A percentile compares a stretch with the other conserved stretches of the same genome.
Evolutionary conservation across 2,329 filamentous ascomycete genomes (phyloP).

Genomic region (Ophiostoma quercus): DNA sequence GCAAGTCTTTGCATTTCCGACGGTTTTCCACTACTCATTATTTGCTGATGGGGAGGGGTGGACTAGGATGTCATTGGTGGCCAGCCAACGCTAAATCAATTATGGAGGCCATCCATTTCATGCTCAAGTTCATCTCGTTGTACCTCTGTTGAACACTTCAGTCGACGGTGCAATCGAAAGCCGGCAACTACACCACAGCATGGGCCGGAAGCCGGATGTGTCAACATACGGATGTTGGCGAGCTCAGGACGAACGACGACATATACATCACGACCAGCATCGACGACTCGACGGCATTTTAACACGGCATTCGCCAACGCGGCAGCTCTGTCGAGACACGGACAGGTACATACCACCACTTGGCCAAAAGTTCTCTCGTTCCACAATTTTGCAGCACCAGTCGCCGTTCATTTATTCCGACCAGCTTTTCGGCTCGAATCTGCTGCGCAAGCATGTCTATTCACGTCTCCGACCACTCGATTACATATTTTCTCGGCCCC

Average conservation of each 20-base stretch:
- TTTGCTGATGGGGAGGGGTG: background rate
- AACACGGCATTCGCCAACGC: background rate
- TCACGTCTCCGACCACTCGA: background rate
- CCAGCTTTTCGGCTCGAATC: background rate
- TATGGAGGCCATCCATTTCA: background rate
- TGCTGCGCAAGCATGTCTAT: background rate
- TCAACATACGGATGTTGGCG: background rate
- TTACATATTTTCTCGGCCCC: background rate
- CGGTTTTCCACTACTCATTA: background rate
- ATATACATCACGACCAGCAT: background rate
- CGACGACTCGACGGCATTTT: background rate
- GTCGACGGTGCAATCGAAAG: background rate
- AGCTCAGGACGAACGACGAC: background rate
- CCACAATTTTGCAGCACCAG: background rate
- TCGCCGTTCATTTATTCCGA: background rate
- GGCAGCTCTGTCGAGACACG: background rate
- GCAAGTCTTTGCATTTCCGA: background rate
- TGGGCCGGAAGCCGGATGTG: background rate
- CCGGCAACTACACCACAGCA: background rate
- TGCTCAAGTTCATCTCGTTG: background rate
- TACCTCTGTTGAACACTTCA: background rate
- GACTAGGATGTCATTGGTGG: background rate
- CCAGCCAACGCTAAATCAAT: background rate
- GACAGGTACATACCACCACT: background rate
- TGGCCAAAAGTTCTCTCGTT: background rate